phyloP scores from a whole-genome alignment of 495 filamentous ascomycete species.

The Penicillium malachiteum region DNA sequence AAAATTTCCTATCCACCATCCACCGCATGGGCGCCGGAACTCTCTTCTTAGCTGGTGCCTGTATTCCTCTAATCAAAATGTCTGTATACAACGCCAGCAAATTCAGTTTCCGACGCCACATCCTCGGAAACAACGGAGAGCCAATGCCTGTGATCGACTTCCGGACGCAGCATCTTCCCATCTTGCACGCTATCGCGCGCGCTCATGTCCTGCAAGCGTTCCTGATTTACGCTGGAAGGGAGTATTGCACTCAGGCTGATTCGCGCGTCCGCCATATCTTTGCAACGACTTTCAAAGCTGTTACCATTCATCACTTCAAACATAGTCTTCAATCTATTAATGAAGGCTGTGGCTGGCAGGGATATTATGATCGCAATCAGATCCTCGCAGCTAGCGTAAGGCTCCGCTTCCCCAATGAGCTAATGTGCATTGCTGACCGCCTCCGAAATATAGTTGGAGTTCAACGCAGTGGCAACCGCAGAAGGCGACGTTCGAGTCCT shows the following conservation, averaged over 20 bases:
- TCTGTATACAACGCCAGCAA: constrained; percentile 26
- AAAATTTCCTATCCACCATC: constrained; percentile 28
- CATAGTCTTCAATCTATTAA: not conserved
- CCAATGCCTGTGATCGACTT: constrained; percentile 31
- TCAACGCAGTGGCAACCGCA: constrained; percentile 23
- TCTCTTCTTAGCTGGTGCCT: constrained; percentile 20
- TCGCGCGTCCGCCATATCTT: constrained; percentile 15
- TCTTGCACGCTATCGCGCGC: constrained; percentile 29
- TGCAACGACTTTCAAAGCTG: constrained; percentile 29
- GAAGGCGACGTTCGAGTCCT: constrained; percentile 35
- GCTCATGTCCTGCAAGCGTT: constrained; percentile 30
- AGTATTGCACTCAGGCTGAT: not conserved
- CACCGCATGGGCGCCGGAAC: constrained; percentile 28
- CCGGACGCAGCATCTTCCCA: constrained; percentile 34
- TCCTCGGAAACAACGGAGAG: constrained; percentile 14
- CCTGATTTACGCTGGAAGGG: constrained; percentile 7
- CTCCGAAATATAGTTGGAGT: constrained; percentile 10
- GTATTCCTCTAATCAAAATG: constrained; percentile 24
- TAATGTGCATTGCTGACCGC: not conserved
- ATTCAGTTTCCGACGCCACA: constrained; percentile 30
- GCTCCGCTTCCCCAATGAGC: not conserved
- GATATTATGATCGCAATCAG: constrained; percentile 30
- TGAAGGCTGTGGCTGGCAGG: constrained; percentile 35
- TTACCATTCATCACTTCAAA: constrained; percentile 2
- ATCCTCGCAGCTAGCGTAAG: constrained; percentile 6